Percentiles rank a stretch among this genome's conserved stretches.
phyloP scores from a whole-genome alignment of 2,329 filamentous ascomycete genomes.

The Fusarium robinianum region DNA sequence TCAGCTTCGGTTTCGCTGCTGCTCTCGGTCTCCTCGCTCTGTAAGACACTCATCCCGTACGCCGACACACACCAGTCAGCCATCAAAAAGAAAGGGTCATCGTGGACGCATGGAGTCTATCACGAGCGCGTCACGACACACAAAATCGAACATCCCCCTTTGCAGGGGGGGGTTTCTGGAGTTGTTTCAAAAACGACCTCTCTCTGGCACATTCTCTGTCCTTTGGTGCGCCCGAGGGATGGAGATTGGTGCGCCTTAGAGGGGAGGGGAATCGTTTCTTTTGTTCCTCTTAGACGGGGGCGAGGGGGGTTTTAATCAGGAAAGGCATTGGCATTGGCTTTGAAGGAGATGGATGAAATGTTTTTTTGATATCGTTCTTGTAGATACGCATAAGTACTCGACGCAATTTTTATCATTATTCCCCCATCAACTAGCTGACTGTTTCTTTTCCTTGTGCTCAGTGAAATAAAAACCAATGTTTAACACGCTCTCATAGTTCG shows the following conservation, averaged over 20 bases:
- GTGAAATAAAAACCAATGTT: too few species aligned
- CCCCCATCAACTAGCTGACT: too few species aligned
- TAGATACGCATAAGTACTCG: conserved; percentile 31
- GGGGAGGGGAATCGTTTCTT: conserved; percentile 17
- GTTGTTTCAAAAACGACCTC: conserved; percentile 11
- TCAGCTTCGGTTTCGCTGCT: conserved; percentile 40
- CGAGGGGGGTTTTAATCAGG: conserved; percentile 11
- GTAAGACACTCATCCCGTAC: conserved; percentile 36
- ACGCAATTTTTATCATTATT: conserved; percentile 28
- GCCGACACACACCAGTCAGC: background rate
- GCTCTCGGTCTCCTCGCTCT: conserved; percentile 37
- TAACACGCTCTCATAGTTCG: conserved; percentile 2
- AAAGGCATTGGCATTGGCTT: conserved; percentile 29
- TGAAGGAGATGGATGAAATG: conserved; percentile 28
- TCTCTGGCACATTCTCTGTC: too few species aligned
- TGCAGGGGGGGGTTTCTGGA: conserved; percentile 6
- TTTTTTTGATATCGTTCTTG: conserved; percentile 31
- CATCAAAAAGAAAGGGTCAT: background rate
- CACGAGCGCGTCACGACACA: conserved; percentile 24
- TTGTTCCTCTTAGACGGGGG: conserved; percentile 16
- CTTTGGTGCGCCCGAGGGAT: too few species aligned
- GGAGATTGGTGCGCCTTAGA: conserved; percentile 9
- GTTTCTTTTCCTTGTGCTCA: too few species aligned
- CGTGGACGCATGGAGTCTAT: conserved; percentile 10
- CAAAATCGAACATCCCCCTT: too few species aligned